Evolutionary conservation across 192 early-diverging fungal genomes (phyloP), one percentile per base, ranked within the genome.

Genomic region (Dimargaris cristalligena): DNA sequence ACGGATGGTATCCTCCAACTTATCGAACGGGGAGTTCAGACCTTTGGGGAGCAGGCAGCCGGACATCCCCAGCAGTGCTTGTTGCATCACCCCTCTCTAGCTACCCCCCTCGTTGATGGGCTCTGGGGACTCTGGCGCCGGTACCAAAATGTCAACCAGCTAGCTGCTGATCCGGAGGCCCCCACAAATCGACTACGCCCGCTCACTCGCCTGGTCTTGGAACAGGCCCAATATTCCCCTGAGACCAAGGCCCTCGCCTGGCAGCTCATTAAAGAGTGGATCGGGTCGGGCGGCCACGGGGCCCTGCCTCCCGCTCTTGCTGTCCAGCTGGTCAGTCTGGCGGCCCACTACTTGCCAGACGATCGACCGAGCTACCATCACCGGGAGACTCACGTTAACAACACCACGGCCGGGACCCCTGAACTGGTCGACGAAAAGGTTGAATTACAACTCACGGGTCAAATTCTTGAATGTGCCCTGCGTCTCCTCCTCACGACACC

Each of bases 391-490:
- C n/a, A n/a, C n/a, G n/a, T n/a, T n/a, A n/a, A n/a, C n/a, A n/a
- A n/a, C 2, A 22, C 45, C 45, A 46, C 65, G 88, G 52, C 64
- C 79, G 29, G 47, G 78, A 1, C 63, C 88, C 33, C 69, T 65
- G 10, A 55, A 38, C 2, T 10, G 52, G 32, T n/a, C 26, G 25
- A 16, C 9, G 49, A 34, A 65, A 71, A 58, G 64, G 60, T 13
- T 69, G 67, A 34, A 50, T 68, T 59, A 51, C 67, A 31, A 66
- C 63, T 14, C 35, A 70, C 60, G 29, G 63, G 49, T 66, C 63
- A 63, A 60, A 64, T 74, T 22, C 64, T 62, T 0, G 65, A 72
- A 11, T 68, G 75, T 31, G 13, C 44, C 1, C 59, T 34, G 44
- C 67, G 67, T 47, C 52, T 50, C 44, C 50, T 44, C 54, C 32